Conservation (phyloP, 1,284 basidiomycete species). For the Heterobasidion occidentale region DNA sequence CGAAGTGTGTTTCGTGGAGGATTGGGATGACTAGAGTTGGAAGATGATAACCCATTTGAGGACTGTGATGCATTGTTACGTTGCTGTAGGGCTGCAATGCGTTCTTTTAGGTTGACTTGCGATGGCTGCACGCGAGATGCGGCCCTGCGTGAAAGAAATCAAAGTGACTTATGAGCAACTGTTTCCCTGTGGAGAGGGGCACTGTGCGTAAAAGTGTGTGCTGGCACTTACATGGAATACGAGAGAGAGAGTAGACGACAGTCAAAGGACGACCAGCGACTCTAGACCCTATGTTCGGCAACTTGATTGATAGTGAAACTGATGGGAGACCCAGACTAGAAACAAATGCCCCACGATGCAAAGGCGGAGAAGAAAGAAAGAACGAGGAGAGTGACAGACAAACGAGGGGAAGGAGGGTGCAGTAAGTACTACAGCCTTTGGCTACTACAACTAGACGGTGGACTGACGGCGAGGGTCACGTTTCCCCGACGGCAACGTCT, state of each 20-base stretch:
- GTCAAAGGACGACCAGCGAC: constrained; percentile 9
- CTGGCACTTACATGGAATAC: constrained; percentile 7
- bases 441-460: too few relatives aligned
- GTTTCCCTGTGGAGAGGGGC: too few relatives aligned
- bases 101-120: constrained; percentile 60
- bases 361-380: background rate
- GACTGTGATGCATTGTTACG: constrained; percentile 13
- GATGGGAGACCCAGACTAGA: background rate
- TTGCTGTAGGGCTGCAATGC: constrained; percentile 68
- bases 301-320: background rate
- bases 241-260: background rate
- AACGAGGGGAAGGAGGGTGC: background rate
- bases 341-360: background rate
- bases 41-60: constrained; percentile 26
- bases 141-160: constrained; percentile 15
- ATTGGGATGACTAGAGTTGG: constrained; percentile 15
- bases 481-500: too few relatives aligned
- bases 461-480: too few relatives aligned
- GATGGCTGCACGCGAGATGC: constrained; percentile 31
- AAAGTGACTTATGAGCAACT: background rate
- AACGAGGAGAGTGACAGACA: background rate
- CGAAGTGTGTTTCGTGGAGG: constrained; percentile 34
- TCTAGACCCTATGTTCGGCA: background rate
- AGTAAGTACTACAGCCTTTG: background rate
- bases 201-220: background rate